Base-by-base conservation (phyloP, 2,329 filamentous ascomycete genomes). In the Aspergillus bombycis region DNA sequence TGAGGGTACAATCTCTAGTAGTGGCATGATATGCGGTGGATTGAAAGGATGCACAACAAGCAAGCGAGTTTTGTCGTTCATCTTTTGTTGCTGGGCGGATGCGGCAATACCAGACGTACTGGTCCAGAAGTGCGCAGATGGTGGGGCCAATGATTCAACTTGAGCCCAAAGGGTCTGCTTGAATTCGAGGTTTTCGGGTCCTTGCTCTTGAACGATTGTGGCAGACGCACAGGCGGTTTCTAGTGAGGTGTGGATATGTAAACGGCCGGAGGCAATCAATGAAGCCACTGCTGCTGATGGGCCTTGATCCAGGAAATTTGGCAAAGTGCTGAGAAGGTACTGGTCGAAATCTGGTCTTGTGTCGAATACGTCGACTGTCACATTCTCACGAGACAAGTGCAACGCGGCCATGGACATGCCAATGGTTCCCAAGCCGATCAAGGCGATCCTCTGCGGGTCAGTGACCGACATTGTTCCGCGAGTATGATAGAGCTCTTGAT, bases 31-130 rank as follows among this genome's bases (percentile, higher is more conserved):
- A 66, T 88, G 85, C 1, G 86, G 86, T 26, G 84, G 87, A 60
- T 88, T 88, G 72, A 85, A 89, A 0, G 86, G 86, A 70, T 88
- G 87, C 4, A 86, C 85, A 1, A 88, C 82, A 0, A 88, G 65
- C 3, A 89, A 70, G 2, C 85, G 75, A 30, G 69, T 71, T 57
- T 74, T 72, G 32, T 83, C 77, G 26, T 74, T 67, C 80, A 84
- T 83, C 4, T 76, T 66, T 19, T 64, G 62, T 10, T 73, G 74
- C 66, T 88, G 85, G 28, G 74, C 74, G 0, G 83, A 85, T 0
- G 86, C 84, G 0, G 84, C 80, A 32, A 88, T 88, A 0, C 86
- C 86, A 1, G 82, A 85, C 0, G 86, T 88, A 60, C 81, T 84
- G 43, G 82, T 85, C 85, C 86, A 88, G 57, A 88, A 75, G 21